These are phyloP conservation scores for Penicillium daleae DNA, from an alignment of 495 filamentous ascomycete genomes.

Conservation along the genomic window DNA sequence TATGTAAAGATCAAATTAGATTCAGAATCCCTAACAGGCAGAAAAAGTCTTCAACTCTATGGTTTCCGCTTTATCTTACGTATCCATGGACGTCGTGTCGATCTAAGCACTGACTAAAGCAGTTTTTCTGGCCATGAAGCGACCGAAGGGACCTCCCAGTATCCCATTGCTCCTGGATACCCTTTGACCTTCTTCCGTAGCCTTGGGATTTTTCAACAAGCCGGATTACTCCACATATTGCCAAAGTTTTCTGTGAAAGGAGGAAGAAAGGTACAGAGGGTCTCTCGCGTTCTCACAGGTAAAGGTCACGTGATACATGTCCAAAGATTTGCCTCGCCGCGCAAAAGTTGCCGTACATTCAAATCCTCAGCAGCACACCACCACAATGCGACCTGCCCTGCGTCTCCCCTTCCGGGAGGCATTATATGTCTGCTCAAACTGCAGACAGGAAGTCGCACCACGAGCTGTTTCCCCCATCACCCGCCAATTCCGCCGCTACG, in stretches of 20 bases:
- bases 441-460: slow-evolving; percentile 44
- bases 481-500: slow-evolving; percentile 48
- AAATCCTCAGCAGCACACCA: slow-evolving; percentile 14
- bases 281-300: not conserved
- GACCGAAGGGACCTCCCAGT: too few relatives aligned
- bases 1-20: too few relatives aligned
- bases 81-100: too few relatives aligned
- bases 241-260: not conserved
- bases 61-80: too few relatives aligned
- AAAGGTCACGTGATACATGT: slow-evolving; percentile 27
- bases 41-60: too few relatives aligned
- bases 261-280: not conserved
- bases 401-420: slow-evolving; percentile 46
- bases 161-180: too few relatives aligned
- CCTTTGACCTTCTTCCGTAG: too few relatives aligned
- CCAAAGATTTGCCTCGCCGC: slow-evolving; percentile 31
- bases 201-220: not conserved
- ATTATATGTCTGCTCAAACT: slow-evolving; percentile 49
- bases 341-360: slow-evolving; percentile 24
- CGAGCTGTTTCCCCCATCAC: slow-evolving; percentile 41
- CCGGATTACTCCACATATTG: not conserved
- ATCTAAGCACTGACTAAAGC: too few relatives aligned
- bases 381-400: slow-evolving; percentile 47
- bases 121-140: not conserved
- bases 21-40: too few relatives aligned